Evolutionary conservation across 2,329 filamentous ascomycete species (phyloP).

Genomic region (Cyphellophora europaea): DNA sequence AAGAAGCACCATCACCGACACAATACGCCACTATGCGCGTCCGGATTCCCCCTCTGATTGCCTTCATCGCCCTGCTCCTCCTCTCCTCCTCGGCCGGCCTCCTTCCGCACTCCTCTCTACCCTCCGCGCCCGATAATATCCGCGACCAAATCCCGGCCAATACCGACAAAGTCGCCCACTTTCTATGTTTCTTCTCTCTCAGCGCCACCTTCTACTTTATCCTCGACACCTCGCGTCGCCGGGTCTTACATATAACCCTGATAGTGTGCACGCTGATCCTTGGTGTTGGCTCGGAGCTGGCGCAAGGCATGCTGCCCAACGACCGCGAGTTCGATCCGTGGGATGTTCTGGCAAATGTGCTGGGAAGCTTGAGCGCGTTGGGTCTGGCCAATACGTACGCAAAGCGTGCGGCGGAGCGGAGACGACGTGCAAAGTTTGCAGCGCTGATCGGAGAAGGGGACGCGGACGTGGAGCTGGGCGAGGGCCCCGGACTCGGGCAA

Average conservation of each 20-base stretch:
- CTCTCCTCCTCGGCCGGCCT: constrained; percentile 73
- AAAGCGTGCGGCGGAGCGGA: constrained; percentile 85
- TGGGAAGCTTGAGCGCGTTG: constrained; percentile 64
- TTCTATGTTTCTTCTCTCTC: constrained; percentile 79
- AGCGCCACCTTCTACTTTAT: constrained; percentile 92
- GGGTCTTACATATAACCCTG: constrained; percentile 74
- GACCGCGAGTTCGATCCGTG: constrained; percentile 65
- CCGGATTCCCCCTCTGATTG: constrained; percentile 43
- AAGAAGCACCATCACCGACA: background rate
- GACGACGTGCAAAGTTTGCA: constrained; percentile 64
- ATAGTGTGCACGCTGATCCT: constrained; percentile 62
- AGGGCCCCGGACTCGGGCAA: constrained; percentile 4
- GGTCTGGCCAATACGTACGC: constrained; percentile 85
- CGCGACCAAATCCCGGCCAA: constrained; percentile 44
- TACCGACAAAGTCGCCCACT: constrained; percentile 86
- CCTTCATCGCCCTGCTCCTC: constrained; percentile 59
- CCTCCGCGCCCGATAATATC: constrained; percentile 19
- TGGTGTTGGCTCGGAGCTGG: constrained; percentile 48
- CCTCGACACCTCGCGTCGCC: constrained; percentile 78
- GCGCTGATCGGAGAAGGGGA: constrained; percentile 43
- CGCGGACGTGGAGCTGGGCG: constrained; percentile 63
- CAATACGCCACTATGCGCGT: constrained; percentile 63
- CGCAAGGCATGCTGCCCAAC: constrained; percentile 58
- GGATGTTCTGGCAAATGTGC: constrained; percentile 79
- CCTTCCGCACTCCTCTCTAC: constrained; percentile 40